These are phyloP conservation scores for Solanum pinnatisectum DNA, from an alignment of 257 asterid genomes.

Conservation along the genomic window DNA sequence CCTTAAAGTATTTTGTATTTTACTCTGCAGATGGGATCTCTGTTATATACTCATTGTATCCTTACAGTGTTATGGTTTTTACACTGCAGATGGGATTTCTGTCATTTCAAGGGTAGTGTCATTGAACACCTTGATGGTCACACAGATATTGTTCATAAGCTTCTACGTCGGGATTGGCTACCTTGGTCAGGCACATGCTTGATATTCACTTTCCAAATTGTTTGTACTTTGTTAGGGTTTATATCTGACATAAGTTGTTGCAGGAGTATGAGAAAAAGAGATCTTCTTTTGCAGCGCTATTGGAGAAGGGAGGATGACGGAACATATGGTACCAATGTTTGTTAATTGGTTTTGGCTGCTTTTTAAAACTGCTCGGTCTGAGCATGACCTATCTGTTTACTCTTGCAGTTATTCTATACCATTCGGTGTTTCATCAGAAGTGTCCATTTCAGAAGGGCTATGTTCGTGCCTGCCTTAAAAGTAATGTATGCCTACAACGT, in stretches of 20 bases:
- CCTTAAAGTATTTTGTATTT: background rate
- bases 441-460: constrained; percentile 75
- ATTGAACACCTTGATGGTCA: constrained; percentile 97
- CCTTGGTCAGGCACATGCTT: constrained; percentile 61
- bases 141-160: constrained; percentile 86
- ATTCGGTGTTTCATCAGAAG: constrained; percentile 75
- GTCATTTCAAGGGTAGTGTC: constrained; percentile 74
- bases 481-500: constrained; percentile 66
- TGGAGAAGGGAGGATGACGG: constrained; percentile 99
- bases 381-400: background rate
- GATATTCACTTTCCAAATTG: constrained; percentile 2
- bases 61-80: background rate
- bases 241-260: constrained; percentile 10
- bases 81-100: constrained; percentile 90
- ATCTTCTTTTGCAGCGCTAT: constrained; percentile 82
- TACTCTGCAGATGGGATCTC: constrained; percentile 78
- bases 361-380: background rate
- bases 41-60: constrained; percentile 21
- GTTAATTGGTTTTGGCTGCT: background rate
- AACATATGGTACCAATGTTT: constrained; percentile 61
- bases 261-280: constrained; percentile 94
- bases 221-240: background rate
- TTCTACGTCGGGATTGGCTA: constrained; percentile 71
- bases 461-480: constrained; percentile 99
- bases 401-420: constrained; percentile 11